phyloP scores from a whole-genome alignment of 148 eudicot genomes.

The Beta vulgaris region DNA sequence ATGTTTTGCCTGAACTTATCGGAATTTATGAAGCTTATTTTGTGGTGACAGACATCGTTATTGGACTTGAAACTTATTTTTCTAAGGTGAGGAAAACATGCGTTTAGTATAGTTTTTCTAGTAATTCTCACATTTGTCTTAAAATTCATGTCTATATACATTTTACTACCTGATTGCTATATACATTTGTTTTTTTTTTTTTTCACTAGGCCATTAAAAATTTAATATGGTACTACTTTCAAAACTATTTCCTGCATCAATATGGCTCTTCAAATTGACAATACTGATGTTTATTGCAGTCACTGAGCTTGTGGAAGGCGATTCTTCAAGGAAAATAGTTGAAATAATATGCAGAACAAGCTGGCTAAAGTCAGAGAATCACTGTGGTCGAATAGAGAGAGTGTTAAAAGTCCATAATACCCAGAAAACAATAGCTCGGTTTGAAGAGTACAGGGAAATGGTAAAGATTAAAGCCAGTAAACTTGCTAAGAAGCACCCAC shows the following conservation, averaged over 20 bases:
- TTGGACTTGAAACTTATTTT: too few species aligned
- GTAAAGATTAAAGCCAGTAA: slow-evolving; percentile 85
- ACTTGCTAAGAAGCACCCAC: slow-evolving; percentile 88
- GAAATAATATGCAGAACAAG: slow-evolving; percentile 90
- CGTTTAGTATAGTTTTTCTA: background rate
- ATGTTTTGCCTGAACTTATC: too few species aligned
- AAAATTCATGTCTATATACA: background rate
- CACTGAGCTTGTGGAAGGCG: slow-evolving; percentile 87
- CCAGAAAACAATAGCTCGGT: slow-evolving; percentile 82
- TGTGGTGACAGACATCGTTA: too few species aligned
- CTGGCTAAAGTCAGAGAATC: slow-evolving; percentile 77
- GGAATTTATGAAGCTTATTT: too few species aligned
- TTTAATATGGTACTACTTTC: too few species aligned
- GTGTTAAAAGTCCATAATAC: slow-evolving; percentile 92
- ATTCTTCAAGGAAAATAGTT: slow-evolving; percentile 86
- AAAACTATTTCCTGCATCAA: too few species aligned
- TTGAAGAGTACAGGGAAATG: slow-evolving; percentile 81
- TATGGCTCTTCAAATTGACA: background rate
- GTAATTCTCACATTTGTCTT: background rate
- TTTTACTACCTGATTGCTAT: background rate
- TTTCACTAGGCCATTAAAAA: too few species aligned
- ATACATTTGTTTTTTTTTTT: too few species aligned
- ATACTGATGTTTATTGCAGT: slow-evolving; percentile 40
- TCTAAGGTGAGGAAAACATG: too few species aligned
- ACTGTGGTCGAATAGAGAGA: slow-evolving; percentile 65